Evolutionary conservation across 1,284 basidiomycete species (phyloP), one percentile per base, ranked within the genome.

Genomic region (Leccinum griseonigrum): DNA sequence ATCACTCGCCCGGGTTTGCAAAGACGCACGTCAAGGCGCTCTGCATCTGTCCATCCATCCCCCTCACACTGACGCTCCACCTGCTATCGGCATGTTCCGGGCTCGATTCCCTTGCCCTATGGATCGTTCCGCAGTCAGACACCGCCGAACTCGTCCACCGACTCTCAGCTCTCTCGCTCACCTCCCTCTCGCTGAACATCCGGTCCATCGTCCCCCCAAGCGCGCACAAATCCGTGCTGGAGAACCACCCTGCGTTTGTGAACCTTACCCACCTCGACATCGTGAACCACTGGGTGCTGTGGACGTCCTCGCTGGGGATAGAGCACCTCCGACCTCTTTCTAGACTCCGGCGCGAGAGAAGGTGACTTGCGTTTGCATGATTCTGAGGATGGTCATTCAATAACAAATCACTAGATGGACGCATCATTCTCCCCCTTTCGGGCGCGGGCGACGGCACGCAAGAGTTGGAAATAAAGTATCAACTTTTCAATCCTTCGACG

Each of bases 401-500:
- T 64, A 52, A 55, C 50, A 22, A 22, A 22, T 53, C 11, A 59
- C 60, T 13, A 91, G 89, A 92, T 64, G 89, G 89, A 1, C 82
- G 88, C 29, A 75, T 91, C 9, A 85, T 83, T 3, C 74, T 92
- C 29, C 82, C 14, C 63, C 22, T 84, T 4, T 67, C 22, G 22
- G 22, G 22, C 22, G 22, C 71, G 0, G 75, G 72, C 8, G 65
- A 69, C 22, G 59, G 71, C n/a, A 78, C 57, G 28, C 61, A 81
- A 60, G 78, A 79, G 1, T 79, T 92, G 0, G 86, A 88, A 62
- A 79, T 98, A 60, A 95, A 92, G 69, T 99, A 98, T 71, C 92
- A 98, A 66, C 86, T 97, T 38, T 84, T 99, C n/a, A 97, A 99
- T 69, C 96, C 97, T 0, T 85, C 93, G 1, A 91, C 94, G n/a